phyloP scores from a whole-genome alignment of 176 grass and related monocot species.

The Musa schizocarpa region DNA sequence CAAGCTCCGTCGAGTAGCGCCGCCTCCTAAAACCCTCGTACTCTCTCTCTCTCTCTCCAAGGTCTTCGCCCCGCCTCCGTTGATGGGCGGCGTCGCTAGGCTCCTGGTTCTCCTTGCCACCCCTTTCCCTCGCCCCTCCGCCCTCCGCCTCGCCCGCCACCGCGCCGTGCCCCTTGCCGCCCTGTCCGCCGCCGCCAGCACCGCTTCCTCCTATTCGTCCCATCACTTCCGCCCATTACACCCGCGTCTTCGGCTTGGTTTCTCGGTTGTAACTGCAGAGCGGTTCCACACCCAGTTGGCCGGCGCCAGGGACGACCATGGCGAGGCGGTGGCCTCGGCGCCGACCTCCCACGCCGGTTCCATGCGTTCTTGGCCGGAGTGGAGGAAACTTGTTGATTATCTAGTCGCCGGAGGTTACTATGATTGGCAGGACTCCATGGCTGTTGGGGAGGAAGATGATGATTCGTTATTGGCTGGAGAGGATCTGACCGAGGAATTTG shows the following conservation, averaged over 20 bases:
- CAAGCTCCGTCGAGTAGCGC: background rate
- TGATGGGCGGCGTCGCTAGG: conserved; percentile 70
- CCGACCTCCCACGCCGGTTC: background rate
- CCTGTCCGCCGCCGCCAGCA: conserved; percentile 29
- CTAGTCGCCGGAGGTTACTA: conserved; percentile 39
- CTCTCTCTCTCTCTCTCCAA: background rate
- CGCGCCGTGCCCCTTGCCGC: conserved; percentile 26
- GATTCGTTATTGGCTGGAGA: conserved; percentile 5
- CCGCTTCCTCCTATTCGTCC: conserved; percentile 4
- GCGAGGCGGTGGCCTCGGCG: background rate
- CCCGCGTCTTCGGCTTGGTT: background rate
- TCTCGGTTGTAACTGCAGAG: background rate
- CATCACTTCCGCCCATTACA: background rate
- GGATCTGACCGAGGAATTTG: conserved; percentile 36
- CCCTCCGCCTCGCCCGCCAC: conserved; percentile 33
- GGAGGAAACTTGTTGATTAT: conserved; percentile 51
- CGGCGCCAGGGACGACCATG: conserved; percentile 16
- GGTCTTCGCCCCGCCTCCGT: background rate
- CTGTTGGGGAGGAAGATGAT: conserved; percentile 8
- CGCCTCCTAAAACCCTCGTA: background rate
- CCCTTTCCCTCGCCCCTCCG: conserved; percentile 29
- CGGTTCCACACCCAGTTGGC: conserved; percentile 17
- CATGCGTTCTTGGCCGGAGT: conserved; percentile 42
- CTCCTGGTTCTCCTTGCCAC: conserved; percentile 47
- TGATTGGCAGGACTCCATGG: conserved; percentile 1